Evolutionary conservation across 257 asterid genomes (phyloP).

Genomic region (Catharanthus roseus): DNA sequence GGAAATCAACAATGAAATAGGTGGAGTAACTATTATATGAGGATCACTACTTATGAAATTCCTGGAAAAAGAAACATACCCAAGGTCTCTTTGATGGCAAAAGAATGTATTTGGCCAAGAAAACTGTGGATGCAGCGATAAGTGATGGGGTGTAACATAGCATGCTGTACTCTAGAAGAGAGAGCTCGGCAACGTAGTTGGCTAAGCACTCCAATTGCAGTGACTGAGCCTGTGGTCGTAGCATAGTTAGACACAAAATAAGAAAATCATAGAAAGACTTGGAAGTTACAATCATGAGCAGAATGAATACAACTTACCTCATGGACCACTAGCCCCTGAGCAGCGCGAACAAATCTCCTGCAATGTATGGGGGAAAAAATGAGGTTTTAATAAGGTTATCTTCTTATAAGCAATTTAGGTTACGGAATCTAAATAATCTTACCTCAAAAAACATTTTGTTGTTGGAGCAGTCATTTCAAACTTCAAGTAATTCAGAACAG

Average conservation of each 20-base stretch:
- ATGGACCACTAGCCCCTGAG: slow-evolving; percentile 52
- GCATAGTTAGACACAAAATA: not conserved
- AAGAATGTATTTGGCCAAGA: slow-evolving; percentile 44
- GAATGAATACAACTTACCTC: slow-evolving; percentile 42
- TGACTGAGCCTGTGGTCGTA: slow-evolving; percentile 29
- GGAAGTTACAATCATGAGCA: not conserved
- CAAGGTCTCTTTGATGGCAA: slow-evolving; percentile 37
- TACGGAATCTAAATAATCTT: slow-evolving; percentile 2
- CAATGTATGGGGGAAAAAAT: slow-evolving; percentile 7
- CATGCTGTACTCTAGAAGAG: slow-evolving; percentile 42
- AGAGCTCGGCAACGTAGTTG: slow-evolving; percentile 47
- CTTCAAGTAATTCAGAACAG: slow-evolving; percentile 66
- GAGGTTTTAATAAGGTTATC: slow-evolving; percentile 4
- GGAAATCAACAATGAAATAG: not conserved
- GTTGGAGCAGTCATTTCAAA: slow-evolving; percentile 94
- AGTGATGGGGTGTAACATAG: slow-evolving; percentile 46
- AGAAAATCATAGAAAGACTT: not conserved
- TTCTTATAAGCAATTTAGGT: not conserved
- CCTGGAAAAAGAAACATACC: slow-evolving; percentile 35
- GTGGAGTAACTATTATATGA: not conserved
- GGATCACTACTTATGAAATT: not conserved
- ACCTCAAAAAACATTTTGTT: slow-evolving; percentile 81
- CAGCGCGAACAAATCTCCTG: slow-evolving; percentile 87
- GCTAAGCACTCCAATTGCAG: slow-evolving; percentile 72
- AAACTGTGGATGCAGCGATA: slow-evolving; percentile 49